Conservation (phyloP, 2,329 filamentous ascomycete species). For the Trichoderma sp. region DNA sequence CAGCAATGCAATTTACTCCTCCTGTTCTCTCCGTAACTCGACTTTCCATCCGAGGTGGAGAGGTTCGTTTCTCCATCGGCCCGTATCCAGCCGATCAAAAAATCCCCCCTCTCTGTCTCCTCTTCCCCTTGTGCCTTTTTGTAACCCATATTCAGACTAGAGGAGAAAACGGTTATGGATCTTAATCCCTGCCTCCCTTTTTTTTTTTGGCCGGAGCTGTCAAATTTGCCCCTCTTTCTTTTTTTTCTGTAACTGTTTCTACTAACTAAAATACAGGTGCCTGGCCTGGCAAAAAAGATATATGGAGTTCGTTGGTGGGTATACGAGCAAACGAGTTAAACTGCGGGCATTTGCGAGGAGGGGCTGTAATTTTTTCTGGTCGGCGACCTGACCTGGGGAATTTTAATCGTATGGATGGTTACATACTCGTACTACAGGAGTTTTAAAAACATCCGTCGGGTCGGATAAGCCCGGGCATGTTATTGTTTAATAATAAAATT, state of each 20-base stretch:
- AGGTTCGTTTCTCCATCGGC: background rate
- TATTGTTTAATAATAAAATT: background rate
- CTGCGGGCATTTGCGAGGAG: background rate
- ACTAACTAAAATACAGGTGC: background rate
- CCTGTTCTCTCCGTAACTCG: background rate
- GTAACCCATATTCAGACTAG: background rate
- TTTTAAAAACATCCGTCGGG: background rate
- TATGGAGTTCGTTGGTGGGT: background rate
- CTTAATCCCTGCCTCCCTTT: background rate
- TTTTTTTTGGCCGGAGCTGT: background rate
- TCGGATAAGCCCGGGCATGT: background rate
- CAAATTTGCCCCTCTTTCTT: background rate
- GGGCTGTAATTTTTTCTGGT: background rate
- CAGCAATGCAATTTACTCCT: background rate
- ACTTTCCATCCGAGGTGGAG: background rate
- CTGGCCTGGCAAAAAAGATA: too few relatives aligned
- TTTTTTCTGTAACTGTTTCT: background rate
- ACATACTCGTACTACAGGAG: too few relatives aligned
- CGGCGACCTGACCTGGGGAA: background rate
- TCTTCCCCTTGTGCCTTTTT: background rate
- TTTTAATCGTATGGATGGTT: background rate
- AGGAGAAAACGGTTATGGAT: background rate
- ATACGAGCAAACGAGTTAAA: background rate
- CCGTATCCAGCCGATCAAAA: background rate
- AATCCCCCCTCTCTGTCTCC: background rate